Evolutionary conservation across 345 rosid genomes (phyloP), one percentile per base, ranked within the genome.

Genomic region (Acer campestre): DNA sequence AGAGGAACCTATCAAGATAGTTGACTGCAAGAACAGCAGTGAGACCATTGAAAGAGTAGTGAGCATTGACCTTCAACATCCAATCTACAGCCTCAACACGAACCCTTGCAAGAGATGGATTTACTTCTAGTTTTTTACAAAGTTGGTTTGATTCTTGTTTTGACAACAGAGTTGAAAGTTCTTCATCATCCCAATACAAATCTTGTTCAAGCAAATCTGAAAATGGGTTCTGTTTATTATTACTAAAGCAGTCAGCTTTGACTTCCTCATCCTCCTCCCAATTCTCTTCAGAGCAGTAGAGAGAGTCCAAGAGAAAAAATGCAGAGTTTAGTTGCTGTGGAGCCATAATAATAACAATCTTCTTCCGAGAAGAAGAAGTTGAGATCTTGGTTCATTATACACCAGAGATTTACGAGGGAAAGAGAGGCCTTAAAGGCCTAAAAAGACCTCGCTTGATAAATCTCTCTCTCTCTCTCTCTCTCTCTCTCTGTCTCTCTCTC

Each of bases 1-100:
- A 66, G 10, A 90, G 80, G 79, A 92, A 92, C 80, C 93, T 86
- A 77, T 92, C 97, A 2, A 92, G 86, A 80, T 85, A 90, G 87
- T 92, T 87, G 56, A 87, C 87, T 0, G 97, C 94, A 70, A 90
- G 86, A 80, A 89, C 82, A 5, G 91, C 91, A 6, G 95, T 87
- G 16, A 83, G 79, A 64, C 87, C 80, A 49, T 90, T 75, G 85
- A 92, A 92, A 46, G 84, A 81, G 83, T 82, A 85, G 79, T 75
- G 81, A 16, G 87, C 85, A 75, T 79, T 82, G 81, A 87, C 92
- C 74, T 79, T 85, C 3, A 89, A 73, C 68, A 89, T 87, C 90
- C 90, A 82, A 11, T 83, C 89, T 51, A 84, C 87, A 61, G 92
- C 90, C 73, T 87, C 82, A 55, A 77, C 25, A n/a, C 97, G 85